Conservation (phyloP, 1,139 yeast species). For the Pichia norvegensis region DNA sequence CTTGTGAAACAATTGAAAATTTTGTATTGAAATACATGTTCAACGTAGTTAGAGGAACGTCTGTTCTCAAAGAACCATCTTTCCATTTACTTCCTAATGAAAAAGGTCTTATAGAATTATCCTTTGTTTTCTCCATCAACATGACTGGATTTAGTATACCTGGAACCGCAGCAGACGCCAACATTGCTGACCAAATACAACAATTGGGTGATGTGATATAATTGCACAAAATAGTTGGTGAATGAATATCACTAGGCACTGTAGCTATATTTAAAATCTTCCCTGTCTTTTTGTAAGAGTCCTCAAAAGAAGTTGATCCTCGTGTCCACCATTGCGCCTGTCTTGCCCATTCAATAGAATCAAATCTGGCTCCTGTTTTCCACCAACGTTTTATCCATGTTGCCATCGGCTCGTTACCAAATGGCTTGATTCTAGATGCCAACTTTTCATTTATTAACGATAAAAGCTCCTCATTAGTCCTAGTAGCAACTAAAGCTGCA, state of each 20-base stretch:
- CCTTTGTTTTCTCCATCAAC: conserved; percentile 56
- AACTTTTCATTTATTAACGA: conserved; percentile 52
- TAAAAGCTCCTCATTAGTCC: conserved; percentile 60
- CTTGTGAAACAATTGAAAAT: conserved; percentile 72
- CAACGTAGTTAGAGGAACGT: conserved; percentile 59
- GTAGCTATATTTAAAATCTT: conserved; percentile 65
- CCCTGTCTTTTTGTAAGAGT: conserved; percentile 62
- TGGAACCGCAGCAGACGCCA: conserved; percentile 79
- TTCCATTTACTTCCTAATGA: conserved; percentile 71
- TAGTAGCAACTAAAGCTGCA: conserved; percentile 64
- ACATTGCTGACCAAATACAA: conserved; percentile 70
- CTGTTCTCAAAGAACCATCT: conserved; percentile 68
- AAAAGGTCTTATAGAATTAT: conserved; percentile 49
- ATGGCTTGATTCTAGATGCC: conserved; percentile 62
- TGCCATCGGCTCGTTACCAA: conserved; percentile 52
- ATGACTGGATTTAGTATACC: conserved; percentile 80
- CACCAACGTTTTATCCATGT: conserved; percentile 60
- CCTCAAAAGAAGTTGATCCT: conserved; percentile 67
- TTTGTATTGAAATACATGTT: conserved; percentile 74
- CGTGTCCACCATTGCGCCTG: conserved; percentile 62
- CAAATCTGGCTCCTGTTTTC: conserved; percentile 74
- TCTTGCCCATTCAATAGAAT: conserved; percentile 66
- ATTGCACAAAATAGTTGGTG: conserved; percentile 74
- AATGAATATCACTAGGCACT: conserved; percentile 76
- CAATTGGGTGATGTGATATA: conserved; percentile 74